A percentile compares a stretch with the other conserved stretches of the same genome.
phyloP scores from a whole-genome alignment of 2,329 filamentous ascomycete species.

The Aspergillus sp. region DNA sequence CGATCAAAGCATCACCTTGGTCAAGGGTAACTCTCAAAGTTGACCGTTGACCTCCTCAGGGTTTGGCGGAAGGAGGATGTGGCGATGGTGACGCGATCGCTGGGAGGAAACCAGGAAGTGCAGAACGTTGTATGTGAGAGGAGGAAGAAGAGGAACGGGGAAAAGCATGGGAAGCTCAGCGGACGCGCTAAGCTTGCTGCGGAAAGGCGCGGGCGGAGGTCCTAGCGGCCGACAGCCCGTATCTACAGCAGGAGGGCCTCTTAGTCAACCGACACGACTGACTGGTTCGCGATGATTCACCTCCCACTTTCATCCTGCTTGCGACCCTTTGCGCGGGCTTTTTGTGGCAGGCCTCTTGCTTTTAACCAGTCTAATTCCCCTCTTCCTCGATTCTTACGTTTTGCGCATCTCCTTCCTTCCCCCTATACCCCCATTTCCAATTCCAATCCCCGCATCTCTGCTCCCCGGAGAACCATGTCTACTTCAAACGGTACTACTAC shows the following conservation, averaged over 20 bases:
- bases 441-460: slow-evolving; percentile 1
- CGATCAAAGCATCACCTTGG: too few species aligned
- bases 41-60: background rate
- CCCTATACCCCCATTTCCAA: slow-evolving; percentile 2
- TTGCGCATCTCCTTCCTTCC: background rate
- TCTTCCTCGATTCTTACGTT: background rate
- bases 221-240: background rate
- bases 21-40: background rate
- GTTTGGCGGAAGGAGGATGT: background rate
- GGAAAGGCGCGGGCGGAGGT: background rate
- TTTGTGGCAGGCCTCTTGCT: too few species aligned
- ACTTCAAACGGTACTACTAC: slow-evolving; percentile 7
- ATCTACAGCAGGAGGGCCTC: background rate
- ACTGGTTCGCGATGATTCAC: background rate
- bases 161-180: too few species aligned
- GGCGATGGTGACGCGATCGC: background rate
- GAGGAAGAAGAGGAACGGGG: background rate
- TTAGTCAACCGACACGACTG: background rate
- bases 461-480: slow-evolving; percentile 22
- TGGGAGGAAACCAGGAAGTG: background rate
- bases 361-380: background rate
- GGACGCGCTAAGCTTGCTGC: background rate
- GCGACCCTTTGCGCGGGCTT: too few species aligned
- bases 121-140: background rate
- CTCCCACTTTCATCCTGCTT: background rate